Evolutionary conservation across 805 yeast genomes (phyloP).

Genomic region (Clavispora santaluciae): DNA sequence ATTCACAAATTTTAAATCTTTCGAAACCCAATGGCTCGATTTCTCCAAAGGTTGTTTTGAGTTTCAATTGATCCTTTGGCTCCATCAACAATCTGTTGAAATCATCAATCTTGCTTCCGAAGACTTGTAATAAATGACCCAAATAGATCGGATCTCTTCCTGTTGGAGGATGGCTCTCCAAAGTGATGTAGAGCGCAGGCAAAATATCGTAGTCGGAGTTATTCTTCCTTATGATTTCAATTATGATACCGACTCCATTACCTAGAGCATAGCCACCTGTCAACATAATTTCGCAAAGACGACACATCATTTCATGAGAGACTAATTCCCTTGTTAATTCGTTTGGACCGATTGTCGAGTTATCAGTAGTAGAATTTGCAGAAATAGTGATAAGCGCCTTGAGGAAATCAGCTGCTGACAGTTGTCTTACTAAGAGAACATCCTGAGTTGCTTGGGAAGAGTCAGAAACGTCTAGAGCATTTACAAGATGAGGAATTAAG

Average conservation of each 20-base stretch:
- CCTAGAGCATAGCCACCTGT: constrained; percentile 44
- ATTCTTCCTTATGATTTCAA: constrained; percentile 42
- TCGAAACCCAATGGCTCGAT: constrained; percentile 42
- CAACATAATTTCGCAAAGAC: constrained; percentile 36
- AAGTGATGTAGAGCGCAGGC: constrained; percentile 40
- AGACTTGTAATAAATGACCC: constrained; percentile 39
- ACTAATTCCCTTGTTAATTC: constrained; percentile 43
- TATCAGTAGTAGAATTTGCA: constrained; percentile 43
- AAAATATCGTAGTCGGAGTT: constrained; percentile 43
- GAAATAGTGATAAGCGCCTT: constrained; percentile 43
- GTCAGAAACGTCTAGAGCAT: constrained; percentile 26
- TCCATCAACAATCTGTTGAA: constrained; percentile 34
- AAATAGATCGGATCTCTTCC: constrained; percentile 45
- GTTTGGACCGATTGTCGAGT: constrained; percentile 43
- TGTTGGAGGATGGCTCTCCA: constrained; percentile 44
- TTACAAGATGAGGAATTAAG: constrained; percentile 31
- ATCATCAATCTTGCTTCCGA: constrained; percentile 32
- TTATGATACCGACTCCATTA: constrained; percentile 46
- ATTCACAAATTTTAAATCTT: constrained; percentile 42
- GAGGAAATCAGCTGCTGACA: constrained; percentile 42
- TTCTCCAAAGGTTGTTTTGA: constrained; percentile 24
- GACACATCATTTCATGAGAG: constrained; percentile 30
- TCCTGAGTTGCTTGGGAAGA: not conserved
- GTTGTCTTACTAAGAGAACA: constrained; percentile 25
- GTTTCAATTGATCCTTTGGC: constrained; percentile 14